A percentile compares a stretch with the other conserved stretches of the same genome.
Conservation (phyloP, 768 basidiomycete genomes). For the Pleurotus giganteus region DNA sequence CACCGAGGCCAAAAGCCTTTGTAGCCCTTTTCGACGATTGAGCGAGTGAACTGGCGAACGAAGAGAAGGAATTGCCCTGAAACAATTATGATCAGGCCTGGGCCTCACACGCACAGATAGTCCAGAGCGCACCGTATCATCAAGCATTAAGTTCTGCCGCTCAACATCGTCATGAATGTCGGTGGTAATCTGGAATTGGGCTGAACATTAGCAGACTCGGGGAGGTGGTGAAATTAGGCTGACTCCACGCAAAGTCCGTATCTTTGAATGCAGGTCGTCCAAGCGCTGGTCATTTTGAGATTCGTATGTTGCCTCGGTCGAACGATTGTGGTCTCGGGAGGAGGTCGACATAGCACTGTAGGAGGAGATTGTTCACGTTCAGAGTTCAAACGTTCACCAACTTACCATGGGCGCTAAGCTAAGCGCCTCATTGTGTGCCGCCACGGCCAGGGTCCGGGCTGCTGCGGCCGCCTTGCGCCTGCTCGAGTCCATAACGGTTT, state of each 20-base stretch:
- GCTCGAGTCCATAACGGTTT: too few relatives aligned
- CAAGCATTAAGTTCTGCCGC: slow-evolving; percentile 74
- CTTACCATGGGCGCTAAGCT: too few relatives aligned
- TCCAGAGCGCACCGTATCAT: slow-evolving; percentile 59
- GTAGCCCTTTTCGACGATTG: slow-evolving; percentile 69
- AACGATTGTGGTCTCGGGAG: slow-evolving; percentile 33
- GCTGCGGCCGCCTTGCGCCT: too few relatives aligned
- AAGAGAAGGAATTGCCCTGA: slow-evolving; percentile 65
- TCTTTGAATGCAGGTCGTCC: slow-evolving; percentile 83
- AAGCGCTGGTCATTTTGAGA: slow-evolving; percentile 82
- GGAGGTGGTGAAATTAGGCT: slow-evolving; percentile 15
- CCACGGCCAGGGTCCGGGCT: too few relatives aligned
- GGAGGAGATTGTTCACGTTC: too few relatives aligned
- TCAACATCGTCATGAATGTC: slow-evolving; percentile 87
- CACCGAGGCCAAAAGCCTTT: slow-evolving; percentile 70
- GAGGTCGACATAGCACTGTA: slow-evolving; percentile 29
- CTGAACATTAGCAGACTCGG: background rate
- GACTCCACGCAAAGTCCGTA: slow-evolving; percentile 80
- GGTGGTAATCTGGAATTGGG: slow-evolving; percentile 63
- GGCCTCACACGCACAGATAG: background rate
- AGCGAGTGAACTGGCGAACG: slow-evolving; percentile 59
- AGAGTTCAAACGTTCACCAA: too few relatives aligned
- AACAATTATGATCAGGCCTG: background rate
- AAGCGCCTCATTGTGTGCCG: too few relatives aligned
- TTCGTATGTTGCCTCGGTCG: slow-evolving; percentile 73